A percentile compares a stretch with the other conserved stretches of the same genome.
These are phyloP conservation scores for Crotalaria pallida DNA, from an alignment of 306 rosid species.

Conservation along the genomic window DNA sequence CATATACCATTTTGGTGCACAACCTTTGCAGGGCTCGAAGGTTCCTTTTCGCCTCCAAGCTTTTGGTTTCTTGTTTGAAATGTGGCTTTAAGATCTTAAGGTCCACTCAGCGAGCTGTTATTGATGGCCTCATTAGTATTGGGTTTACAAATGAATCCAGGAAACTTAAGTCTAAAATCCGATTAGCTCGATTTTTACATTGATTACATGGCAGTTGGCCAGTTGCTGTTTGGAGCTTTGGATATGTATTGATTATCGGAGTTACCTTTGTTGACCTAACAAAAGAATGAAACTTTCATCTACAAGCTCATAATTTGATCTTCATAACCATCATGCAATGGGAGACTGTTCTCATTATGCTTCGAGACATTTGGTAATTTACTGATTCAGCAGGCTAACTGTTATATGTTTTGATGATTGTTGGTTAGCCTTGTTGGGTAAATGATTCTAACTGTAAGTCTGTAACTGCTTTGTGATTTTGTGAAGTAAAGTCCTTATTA, in stretches of 20 bases:
- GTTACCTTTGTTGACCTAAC: not conserved
- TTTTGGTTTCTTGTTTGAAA: slow-evolving; percentile 49
- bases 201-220: slow-evolving; percentile 24
- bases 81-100: slow-evolving; percentile 43
- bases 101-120: slow-evolving; percentile 58
- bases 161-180: slow-evolving; percentile 44
- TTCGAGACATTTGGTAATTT: slow-evolving; percentile 2
- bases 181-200: slow-evolving; percentile 26
- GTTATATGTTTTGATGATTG: not conserved
- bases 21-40: slow-evolving; percentile 72
- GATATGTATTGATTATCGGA: not conserved
- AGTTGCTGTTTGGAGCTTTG: not conserved
- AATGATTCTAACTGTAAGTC: not conserved
- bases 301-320: not conserved
- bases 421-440: not conserved
- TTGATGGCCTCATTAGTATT: slow-evolving; percentile 44
- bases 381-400: not conserved
- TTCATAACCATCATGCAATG: not conserved
- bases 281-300: not conserved
- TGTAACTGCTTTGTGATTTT: not conserved
- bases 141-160: slow-evolving; percentile 61
- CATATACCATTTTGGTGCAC: slow-evolving; percentile 61
- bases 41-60: slow-evolving; percentile 55
- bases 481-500: not conserved
- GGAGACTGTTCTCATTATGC: not conserved